Evolutionary conservation across 2,329 filamentous ascomycete species (phyloP), one percentile per base, ranked within the genome.

Genomic region (Parastagonospora nodorum): DNA sequence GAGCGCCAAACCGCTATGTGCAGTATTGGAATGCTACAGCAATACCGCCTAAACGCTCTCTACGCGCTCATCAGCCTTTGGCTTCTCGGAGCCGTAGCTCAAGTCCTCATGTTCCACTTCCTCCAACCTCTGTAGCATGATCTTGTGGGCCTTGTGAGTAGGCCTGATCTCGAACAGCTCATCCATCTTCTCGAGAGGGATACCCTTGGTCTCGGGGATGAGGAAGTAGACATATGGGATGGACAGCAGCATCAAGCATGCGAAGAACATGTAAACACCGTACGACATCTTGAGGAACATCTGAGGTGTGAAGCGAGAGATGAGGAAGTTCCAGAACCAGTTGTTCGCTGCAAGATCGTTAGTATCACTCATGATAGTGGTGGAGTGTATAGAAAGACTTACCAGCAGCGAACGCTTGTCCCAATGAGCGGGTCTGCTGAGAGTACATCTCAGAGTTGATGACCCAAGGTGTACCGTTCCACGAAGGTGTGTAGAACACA

Each of bases 401-500:
- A 15, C 19, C 15, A 11, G 48, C 43, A 6, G 47, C 48, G 31
- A 48, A 58, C 4, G 52, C 50, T 67, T 90, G 88, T 1, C 87
- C 88, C 0, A 92, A 44, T 15, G 59, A 62, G 3, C 87, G 80
- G 12, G 84, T 84, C 72, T 86, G 87, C 57, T 85, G 82, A 65
- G 87, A 84, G 71, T 90, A 91, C 80, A 91, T 90, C 72, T 92
- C 88, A 0, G 69, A 72, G 77, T 89, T 90, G 65, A 89, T 74
- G 28, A 92, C 87, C 88, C 88, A 91, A 0, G 88, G 88, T 0
- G 86, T 89, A 5, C 86, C 87, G 67, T 89, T 89, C 87, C 86
- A 89, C 0, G 83, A 74, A 2, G 76, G 87, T 0, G 86, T 89
- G 74, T 91, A 91, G 69, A 87, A 85, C 0, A 81, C 83, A 1